A percentile compares a stretch with the other conserved stretches of the same genome.
These are phyloP conservation scores for Endothia cerciana DNA, from an alignment of 2,329 filamentous ascomycete genomes.

Conservation along the genomic window DNA sequence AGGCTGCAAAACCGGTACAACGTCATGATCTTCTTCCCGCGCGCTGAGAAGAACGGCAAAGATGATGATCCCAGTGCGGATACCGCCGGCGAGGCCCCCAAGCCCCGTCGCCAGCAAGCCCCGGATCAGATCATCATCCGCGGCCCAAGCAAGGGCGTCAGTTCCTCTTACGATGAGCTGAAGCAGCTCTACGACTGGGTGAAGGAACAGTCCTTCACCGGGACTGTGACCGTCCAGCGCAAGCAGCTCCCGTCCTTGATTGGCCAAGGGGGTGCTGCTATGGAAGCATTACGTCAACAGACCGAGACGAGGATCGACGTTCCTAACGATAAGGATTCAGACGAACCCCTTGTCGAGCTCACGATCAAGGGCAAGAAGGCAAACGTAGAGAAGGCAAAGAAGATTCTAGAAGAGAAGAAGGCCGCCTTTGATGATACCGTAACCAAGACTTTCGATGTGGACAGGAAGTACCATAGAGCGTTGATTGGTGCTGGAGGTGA, in stretches of 20 bases:
- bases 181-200: constrained; percentile 86
- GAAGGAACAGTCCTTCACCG: constrained; percentile 82
- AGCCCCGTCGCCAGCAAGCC: constrained; percentile 71
- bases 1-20: constrained; percentile 90
- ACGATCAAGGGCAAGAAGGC: constrained; percentile 90
- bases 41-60: constrained; percentile 61
- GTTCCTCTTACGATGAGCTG: constrained; percentile 89
- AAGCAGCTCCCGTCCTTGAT: constrained; percentile 94
- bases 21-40: constrained; percentile 94
- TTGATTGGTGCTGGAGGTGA: constrained; percentile 88
- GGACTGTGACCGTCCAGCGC: constrained; percentile 82
- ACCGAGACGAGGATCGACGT: constrained; percentile 93
- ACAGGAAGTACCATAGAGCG: constrained; percentile 88
- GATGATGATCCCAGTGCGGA: constrained; percentile 74
- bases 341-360: constrained; percentile 77
- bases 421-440: constrained; percentile 90
- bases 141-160: constrained; percentile 89
- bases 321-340: constrained; percentile 75
- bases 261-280: constrained; percentile 83
- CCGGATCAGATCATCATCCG: constrained; percentile 89
- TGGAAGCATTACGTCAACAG: constrained; percentile 84
- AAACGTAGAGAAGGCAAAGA: constrained; percentile 89
- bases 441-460: constrained; percentile 81
- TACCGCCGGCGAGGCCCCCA: constrained; percentile 68
- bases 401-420: constrained; percentile 83